These are phyloP conservation scores for Malus sylvestris DNA, from an alignment of 306 rosid genomes.

Conservation along the genomic window DNA sequence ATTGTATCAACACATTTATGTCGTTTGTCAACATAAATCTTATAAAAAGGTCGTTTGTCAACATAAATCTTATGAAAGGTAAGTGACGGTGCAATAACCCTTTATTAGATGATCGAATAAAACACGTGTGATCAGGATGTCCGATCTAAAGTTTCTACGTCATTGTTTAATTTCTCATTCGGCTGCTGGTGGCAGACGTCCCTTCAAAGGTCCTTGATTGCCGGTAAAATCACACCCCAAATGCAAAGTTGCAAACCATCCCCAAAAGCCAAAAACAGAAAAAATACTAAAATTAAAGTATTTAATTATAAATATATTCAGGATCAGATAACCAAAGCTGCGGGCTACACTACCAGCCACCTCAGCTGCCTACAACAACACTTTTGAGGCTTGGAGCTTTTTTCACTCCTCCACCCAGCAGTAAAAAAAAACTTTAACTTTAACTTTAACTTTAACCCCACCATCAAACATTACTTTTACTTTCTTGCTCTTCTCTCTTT, in stretches of 20 bases:
- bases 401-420: neutral
- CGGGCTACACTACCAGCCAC: conserved; percentile 69
- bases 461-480: neutral
- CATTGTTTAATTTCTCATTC: neutral
- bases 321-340: conserved; percentile 30
- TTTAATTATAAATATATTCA: neutral
- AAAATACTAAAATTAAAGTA: neutral
- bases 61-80: neutral
- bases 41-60: too few species aligned
- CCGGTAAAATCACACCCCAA: neutral
- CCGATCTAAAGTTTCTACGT: fast-evolving
- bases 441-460: neutral
- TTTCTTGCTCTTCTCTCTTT: conserved; percentile 11
- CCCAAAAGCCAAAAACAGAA: neutral
- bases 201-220: neutral
- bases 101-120: too few species aligned
- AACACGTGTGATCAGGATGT: fast-evolving
- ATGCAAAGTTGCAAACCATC: neutral
- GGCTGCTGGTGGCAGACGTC: neutral
- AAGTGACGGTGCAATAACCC: too few species aligned
- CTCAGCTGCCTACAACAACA: conserved; percentile 41
- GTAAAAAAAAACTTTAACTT: conserved; percentile 18
- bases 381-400: neutral
- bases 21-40: too few species aligned
- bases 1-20: too few species aligned